Conservation (phyloP, 2,329 filamentous ascomycete genomes). For the Pestalotiopsis sp. region DNA sequence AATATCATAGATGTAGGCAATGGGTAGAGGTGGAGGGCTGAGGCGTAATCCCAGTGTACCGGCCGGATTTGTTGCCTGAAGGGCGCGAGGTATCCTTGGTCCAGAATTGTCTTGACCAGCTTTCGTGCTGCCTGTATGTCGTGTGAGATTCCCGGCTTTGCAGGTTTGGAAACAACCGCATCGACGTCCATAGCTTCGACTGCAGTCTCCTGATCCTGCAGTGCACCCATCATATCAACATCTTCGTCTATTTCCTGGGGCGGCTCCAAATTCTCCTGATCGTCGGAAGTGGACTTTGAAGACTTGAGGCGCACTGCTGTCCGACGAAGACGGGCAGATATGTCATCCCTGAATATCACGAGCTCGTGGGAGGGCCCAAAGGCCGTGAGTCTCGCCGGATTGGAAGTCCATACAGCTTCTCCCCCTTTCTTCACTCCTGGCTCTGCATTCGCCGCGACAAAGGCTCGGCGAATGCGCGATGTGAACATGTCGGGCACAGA, state of each 20-base stretch:
- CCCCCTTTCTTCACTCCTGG: constrained; percentile 59
- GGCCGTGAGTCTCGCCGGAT: constrained; percentile 78
- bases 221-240: constrained; percentile 35
- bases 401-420: constrained; percentile 85
- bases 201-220: constrained; percentile 20
- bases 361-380: constrained; percentile 91
- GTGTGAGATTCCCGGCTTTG: constrained; percentile 41
- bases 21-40: constrained; percentile 80
- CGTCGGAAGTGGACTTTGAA: constrained; percentile 24
- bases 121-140: constrained; percentile 67
- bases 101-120: constrained; percentile 87
- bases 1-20: constrained; percentile 83
- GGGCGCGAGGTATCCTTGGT: constrained; percentile 86
- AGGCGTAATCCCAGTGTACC: constrained; percentile 86
- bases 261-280: constrained; percentile 34
- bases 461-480: constrained; percentile 78
- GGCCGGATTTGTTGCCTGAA: constrained; percentile 82
- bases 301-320: constrained; percentile 72
- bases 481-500: constrained; percentile 88
- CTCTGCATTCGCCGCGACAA: constrained; percentile 77
- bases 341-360: constrained; percentile 84
- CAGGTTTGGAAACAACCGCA: constrained; percentile 21
- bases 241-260: constrained; percentile 32
- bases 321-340: constrained; percentile 77
- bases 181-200: constrained; percentile 49